Base-by-base conservation (phyloP, 345 rosid species). In the Brassica carinata region DNA sequence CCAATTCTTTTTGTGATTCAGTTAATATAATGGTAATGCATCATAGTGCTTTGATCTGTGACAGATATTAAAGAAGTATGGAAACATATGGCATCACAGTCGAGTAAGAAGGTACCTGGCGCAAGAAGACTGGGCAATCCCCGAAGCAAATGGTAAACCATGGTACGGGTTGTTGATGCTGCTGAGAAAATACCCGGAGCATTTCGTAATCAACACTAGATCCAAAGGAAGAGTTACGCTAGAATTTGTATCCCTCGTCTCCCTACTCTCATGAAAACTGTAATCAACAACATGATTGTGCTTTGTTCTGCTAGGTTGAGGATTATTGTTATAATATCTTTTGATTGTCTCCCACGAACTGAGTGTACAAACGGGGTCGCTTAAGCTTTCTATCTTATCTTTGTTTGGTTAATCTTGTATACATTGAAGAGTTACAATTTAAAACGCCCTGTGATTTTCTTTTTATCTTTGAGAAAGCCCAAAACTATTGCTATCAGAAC, bases 161-260 rank as follows among this genome's bases (percentile, higher is more conserved):
- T 96, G 98, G 97, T 89, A 88, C 57, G 99, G 97, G 61, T 79
- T 93, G 85, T 93, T 96, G 29, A 90, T 85, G 92, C 84, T 96
- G 77, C 90, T 92, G 48, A 86, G 97, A 73, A 96, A 92, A 83
- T 90, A 96, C 65, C 98, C 97, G 0, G 98, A 94, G 79, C 98
- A 96, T 79, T 94, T 96, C 17, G 99, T 96, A 48, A 92, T 96
- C 88, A 92, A 92, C 88, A 92, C 90, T 4, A 89, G 97, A 76
- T 94, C 98, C 7, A 94, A 91, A 86, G 85, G 85, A 74, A 85
- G 93, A 58, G 87, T 94, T 53, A 90, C 95, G 0, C 83, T 80
- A 59, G 99, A 94, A 86, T 94, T 92, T 33, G 98, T 94, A 23
- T 96, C 99, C 63, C 92, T 96, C 45, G 99, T 96, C 72, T 94